Base-by-base conservation (phyloP, 2,329 filamentous ascomycete species). In the Macrophomina phaseolina region DNA sequence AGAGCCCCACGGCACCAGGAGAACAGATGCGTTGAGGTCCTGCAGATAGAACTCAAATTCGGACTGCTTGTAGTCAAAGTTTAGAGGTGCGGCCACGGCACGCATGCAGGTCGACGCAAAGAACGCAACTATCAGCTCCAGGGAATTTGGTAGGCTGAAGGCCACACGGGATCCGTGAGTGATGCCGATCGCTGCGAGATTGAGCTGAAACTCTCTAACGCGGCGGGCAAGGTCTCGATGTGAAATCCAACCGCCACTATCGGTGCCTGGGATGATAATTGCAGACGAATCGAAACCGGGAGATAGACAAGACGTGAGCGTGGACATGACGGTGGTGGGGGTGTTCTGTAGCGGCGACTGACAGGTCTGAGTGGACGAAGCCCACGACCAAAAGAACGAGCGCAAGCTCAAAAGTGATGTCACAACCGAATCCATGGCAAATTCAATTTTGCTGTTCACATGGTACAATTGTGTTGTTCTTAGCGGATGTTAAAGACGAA, bases 1-100 rank as follows among this genome's bases (percentile, higher is more conserved):
- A 12, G 87, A 85, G 11, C 89, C 90, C 70, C 82, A 82, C 5
- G 91, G 90, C 12, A 93, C 88, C 38, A 93, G 82, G 45, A 91
- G 85, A 65, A 93, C 80, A 46, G 88, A 87, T 8, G 91, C 92
- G 73, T 88, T 89, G 72, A 93, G 83, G 75, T 94, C 91, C 68
- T 91, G 88, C 72, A 94, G 92, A 77, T 93, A 93, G 78, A 93
- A 94, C 77, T 93, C 91, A 76, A 93, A 93, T 78, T 93, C 91
- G 65, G 88, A 88, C 79, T 93, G 90, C 81, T 92, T 93, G 81
- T 93, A 93, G 61, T 87, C 89, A 42, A 91, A 87, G 78, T 94
- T 93, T 69, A 94, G 82, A 23, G 91, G 91, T 3, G 91, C 91
- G 6, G 91, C 91, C 70, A 93, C 88, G 46, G 83, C 89, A 72